Conservation (phyloP, 2,329 filamentous ascomycete species). For the Aspergillus pseudoglaucus region DNA sequence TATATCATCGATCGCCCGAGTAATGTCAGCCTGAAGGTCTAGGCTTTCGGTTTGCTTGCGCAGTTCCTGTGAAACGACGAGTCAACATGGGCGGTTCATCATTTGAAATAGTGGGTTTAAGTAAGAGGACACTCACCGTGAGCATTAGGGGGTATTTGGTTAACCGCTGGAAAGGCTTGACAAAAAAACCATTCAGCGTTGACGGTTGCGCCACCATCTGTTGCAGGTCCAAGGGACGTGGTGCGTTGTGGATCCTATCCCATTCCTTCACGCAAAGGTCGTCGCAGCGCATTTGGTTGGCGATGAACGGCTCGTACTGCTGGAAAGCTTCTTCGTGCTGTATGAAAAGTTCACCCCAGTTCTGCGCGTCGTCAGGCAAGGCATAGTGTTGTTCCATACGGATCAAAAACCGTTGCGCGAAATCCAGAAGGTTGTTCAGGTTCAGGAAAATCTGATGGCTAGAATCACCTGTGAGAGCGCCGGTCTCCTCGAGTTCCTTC, state of each 20-base stretch:
- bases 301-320: constrained; percentile 95
- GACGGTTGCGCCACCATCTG: constrained; percentile 82
- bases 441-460: constrained; percentile 96
- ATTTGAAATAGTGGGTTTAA: background rate
- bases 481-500: constrained; percentile 79
- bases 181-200: constrained; percentile 80
- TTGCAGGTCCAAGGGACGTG: constrained; percentile 57
- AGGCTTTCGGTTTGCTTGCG: constrained; percentile 75
- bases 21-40: constrained; percentile 64
- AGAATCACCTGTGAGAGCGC: constrained; percentile 78
- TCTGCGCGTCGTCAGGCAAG: constrained; percentile 66
- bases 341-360: constrained; percentile 91
- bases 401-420: constrained; percentile 90
- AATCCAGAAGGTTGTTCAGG: constrained; percentile 88
- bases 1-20: constrained; percentile 70
- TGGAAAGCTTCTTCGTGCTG: constrained; percentile 79
- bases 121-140: constrained; percentile 52
- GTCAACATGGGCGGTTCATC: constrained; percentile 1
- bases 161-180: constrained; percentile 94
- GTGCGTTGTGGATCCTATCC: constrained; percentile 71
- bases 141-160: constrained; percentile 91
- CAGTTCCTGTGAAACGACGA: constrained; percentile 56
- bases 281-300: constrained; percentile 88
- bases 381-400: constrained; percentile 93
- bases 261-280: constrained; percentile 77